These are phyloP conservation scores for Mycena citricolor DNA, from an alignment of 1,284 basidiomycete species.

Conservation along the genomic window DNA sequence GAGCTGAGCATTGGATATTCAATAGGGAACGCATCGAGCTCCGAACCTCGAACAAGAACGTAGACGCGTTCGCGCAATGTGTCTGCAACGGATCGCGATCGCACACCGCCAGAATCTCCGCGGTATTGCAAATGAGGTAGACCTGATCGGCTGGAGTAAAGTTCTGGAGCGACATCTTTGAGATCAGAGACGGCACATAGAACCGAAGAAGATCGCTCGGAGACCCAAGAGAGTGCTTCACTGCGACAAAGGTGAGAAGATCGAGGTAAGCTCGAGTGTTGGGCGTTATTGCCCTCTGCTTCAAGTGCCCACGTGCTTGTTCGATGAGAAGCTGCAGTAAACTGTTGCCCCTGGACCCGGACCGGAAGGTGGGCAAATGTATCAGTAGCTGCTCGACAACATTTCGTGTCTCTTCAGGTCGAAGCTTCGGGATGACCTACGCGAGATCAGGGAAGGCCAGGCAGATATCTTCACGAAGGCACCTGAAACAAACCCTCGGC, in stretches of 20 bases:
- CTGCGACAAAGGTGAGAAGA: slow-evolving; percentile 44
- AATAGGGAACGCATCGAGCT: no score
- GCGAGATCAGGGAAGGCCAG: slow-evolving; percentile 1
- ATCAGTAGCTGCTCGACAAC: slow-evolving; percentile 59
- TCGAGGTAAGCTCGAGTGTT: slow-evolving; percentile 46
- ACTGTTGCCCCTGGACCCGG: slow-evolving; percentile 38
- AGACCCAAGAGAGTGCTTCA: slow-evolving; percentile 43
- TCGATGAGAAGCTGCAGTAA: slow-evolving; percentile 47
- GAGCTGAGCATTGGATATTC: no score
- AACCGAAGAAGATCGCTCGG: slow-evolving; percentile 51
- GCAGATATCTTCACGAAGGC: background rate
- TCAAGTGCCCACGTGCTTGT: slow-evolving; percentile 39
- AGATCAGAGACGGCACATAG: slow-evolving; percentile 46
- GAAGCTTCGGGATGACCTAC: slow-evolving; percentile 55
- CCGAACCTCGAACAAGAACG: slow-evolving; percentile 54
- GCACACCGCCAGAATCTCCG: slow-evolving; percentile 37
- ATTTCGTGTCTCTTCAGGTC: slow-evolving; percentile 40
- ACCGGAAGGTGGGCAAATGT: slow-evolving; percentile 27
- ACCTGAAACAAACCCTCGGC: slow-evolving; percentile 52
- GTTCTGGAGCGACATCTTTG: slow-evolving; percentile 48
- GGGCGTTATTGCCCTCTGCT: slow-evolving; percentile 34
- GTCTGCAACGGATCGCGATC: slow-evolving; percentile 35
- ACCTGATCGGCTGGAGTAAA: slow-evolving; percentile 43
- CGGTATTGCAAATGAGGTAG: slow-evolving; percentile 44
- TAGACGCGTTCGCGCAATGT: slow-evolving; percentile 47